phyloP scores from a whole-genome alignment of 495 filamentous ascomycete genomes.

The Cladorrhinum samala region DNA sequence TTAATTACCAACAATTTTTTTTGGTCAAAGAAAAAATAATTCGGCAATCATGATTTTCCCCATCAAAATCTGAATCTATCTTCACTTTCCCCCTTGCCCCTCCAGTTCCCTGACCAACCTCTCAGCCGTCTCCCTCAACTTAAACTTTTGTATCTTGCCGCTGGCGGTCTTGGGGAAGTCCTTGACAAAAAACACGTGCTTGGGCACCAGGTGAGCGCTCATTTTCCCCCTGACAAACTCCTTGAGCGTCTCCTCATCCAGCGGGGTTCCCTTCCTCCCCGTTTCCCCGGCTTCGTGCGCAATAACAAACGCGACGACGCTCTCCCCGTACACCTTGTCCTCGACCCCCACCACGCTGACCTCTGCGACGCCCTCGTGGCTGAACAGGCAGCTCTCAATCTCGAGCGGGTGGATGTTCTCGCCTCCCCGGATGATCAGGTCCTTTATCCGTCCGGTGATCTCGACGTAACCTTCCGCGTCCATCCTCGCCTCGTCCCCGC shows the following conservation, averaged over 20 bases:
- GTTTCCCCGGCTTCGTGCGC: constrained; percentile 22
- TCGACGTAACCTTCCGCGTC: constrained; percentile 63
- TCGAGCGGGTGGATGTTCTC: constrained; percentile 97
- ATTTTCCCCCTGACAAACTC: constrained; percentile 67
- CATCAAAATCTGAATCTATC: neutral
- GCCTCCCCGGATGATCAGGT: constrained; percentile 83
- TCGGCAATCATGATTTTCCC: too few species aligned
- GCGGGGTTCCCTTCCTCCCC: constrained; percentile 19
- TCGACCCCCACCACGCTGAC: constrained; percentile 78
- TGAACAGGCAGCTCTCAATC: constrained; percentile 84
- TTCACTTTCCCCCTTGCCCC: neutral
- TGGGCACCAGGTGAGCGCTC: constrained; percentile 76
- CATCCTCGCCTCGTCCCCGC: constrained; percentile 90
- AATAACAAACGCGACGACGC: constrained; percentile 77
- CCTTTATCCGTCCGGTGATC: constrained; percentile 69
- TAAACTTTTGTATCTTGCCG: constrained; percentile 97
- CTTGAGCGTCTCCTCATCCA: constrained; percentile 53
- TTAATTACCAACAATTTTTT: too few species aligned
- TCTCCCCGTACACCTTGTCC: constrained; percentile 80
- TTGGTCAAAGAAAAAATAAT: too few species aligned
- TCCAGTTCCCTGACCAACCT: constrained; percentile 15
- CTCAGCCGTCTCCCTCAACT: constrained; percentile 56
- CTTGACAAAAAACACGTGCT: constrained; percentile 79
- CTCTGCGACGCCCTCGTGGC: constrained; percentile 60
- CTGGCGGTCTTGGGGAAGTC: constrained; percentile 89